Conservation (phyloP, 306 rosid species). For the Pueraria montana region DNA sequence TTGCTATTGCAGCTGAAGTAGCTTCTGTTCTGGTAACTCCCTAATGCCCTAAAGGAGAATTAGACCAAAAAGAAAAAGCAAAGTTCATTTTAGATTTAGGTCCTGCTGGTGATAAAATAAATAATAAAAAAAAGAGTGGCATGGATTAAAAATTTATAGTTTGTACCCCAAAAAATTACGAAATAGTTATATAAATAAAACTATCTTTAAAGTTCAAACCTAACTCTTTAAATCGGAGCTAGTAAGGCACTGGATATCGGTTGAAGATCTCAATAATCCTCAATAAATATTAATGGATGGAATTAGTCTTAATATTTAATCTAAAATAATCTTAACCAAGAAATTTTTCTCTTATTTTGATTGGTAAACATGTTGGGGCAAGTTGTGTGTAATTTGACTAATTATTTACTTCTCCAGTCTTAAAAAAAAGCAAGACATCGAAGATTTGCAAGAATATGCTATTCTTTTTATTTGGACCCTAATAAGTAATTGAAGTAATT, state of each 20-base stretch:
- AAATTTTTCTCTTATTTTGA: not conserved
- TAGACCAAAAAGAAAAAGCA: not conserved
- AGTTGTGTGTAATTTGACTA: not conserved
- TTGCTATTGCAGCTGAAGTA: constrained; percentile 60
- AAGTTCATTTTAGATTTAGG: not conserved
- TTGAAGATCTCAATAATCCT: not conserved
- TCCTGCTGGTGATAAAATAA: not conserved
- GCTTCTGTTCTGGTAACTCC: constrained; percentile 50
- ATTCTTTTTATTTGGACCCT: not conserved
- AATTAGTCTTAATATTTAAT: not conserved
- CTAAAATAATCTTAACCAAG: not conserved
- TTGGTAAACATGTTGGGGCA: not conserved
- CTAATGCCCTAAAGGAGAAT: not conserved
- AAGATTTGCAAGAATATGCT: not conserved
- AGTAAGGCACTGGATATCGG: not conserved
- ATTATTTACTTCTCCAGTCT: not conserved
- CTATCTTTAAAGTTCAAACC: not conserved
- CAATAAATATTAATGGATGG: not conserved
- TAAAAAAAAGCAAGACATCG: not conserved
- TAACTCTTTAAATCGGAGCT: not conserved
- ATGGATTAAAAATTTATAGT: not conserved
- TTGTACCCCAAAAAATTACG: no score
- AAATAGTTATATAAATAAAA: not conserved
- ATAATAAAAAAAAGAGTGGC: not conserved
- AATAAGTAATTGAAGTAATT: not conserved